Conservation (phyloP, 768 basidiomycete genomes). For the Antrodiella citrinella region DNA sequence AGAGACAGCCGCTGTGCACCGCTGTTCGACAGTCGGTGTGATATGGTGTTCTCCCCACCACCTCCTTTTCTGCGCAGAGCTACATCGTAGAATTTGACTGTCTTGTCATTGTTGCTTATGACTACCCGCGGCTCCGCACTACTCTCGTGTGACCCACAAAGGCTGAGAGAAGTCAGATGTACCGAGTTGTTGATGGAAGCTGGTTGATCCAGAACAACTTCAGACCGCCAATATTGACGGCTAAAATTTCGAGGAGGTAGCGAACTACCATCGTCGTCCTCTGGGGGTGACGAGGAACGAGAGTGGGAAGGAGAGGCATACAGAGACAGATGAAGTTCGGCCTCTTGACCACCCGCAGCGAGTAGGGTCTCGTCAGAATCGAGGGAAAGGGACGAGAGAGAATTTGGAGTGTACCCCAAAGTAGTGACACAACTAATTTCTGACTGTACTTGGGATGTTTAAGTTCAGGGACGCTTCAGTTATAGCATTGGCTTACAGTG, state of each 20-base stretch:
- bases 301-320: conserved; percentile 19
- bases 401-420: conserved; percentile 54
- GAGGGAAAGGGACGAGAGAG: conserved; percentile 47
- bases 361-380: conserved; percentile 49
- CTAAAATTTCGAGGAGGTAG: conserved; percentile 8
- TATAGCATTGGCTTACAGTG: conserved; percentile 35
- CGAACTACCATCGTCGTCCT: conserved; percentile 1
- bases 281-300: background rate
- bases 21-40: conserved; percentile 7
- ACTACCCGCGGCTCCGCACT: conserved; percentile 68
- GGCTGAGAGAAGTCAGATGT: conserved; percentile 50
- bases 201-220: conserved; percentile 32
- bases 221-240: conserved; percentile 43
- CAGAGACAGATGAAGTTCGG: conserved; percentile 61
- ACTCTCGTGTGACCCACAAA: conserved; percentile 53
- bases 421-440: conserved; percentile 39
- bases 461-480: conserved; percentile 22
- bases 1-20: conserved; percentile 15
- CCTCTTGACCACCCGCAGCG: conserved; percentile 70
- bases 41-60: background rate
- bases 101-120: conserved; percentile 82
- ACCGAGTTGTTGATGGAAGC: conserved; percentile 84
- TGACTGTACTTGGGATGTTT: conserved; percentile 7
- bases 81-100: conserved; percentile 75
- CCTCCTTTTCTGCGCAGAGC: conserved; percentile 34